phyloP scores from a whole-genome alignment of 2,329 filamentous ascomycete species.

The Scedosporium aurantiacum region DNA sequence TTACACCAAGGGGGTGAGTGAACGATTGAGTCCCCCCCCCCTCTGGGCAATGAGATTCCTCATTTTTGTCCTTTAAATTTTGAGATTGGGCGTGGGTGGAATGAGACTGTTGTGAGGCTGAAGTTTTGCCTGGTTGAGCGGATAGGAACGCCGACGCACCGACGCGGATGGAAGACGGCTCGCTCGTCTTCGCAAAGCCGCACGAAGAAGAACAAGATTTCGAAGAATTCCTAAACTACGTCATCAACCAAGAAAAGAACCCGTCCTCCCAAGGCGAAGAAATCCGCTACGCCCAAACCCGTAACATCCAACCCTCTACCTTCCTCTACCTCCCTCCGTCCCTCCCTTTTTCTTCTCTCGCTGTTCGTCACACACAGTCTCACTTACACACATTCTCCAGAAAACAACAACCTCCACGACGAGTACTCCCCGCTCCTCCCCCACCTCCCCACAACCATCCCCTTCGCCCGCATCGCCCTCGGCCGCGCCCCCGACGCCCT shows the following conservation, averaged over 20 bases:
- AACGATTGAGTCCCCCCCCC: not conserved
- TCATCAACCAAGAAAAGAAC: slow-evolving; percentile 45
- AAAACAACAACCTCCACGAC: slow-evolving; percentile 70
- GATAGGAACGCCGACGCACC: slow-evolving; percentile 27
- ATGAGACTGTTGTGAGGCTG: too few species aligned
- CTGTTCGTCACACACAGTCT: not conserved
- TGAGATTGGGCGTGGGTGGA: not conserved
- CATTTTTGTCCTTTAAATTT: not conserved
- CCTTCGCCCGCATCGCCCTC: slow-evolving; percentile 64
- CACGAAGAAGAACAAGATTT: slow-evolving; percentile 57
- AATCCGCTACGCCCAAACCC: slow-evolving; percentile 65
- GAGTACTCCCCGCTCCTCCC: slow-evolving; percentile 57
- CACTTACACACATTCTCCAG: slow-evolving; percentile 22
- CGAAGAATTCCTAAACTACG: slow-evolving; percentile 46
- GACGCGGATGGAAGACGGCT: slow-evolving; percentile 15
- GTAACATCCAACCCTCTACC: slow-evolving; percentile 28
- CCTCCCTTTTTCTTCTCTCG: not conserved
- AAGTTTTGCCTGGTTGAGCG: too few species aligned
- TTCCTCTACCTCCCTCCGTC: not conserved
- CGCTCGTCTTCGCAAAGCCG: slow-evolving; percentile 57
- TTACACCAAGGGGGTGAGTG: slow-evolving; percentile 59
- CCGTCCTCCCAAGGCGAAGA: slow-evolving; percentile 25
- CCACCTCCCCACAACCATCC: slow-evolving; percentile 52
- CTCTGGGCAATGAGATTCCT: not conserved
- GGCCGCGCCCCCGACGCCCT: slow-evolving; percentile 58